Conservation (phyloP, 2,329 filamentous ascomycete genomes). For the Ampelomyces quisqualis region DNA sequence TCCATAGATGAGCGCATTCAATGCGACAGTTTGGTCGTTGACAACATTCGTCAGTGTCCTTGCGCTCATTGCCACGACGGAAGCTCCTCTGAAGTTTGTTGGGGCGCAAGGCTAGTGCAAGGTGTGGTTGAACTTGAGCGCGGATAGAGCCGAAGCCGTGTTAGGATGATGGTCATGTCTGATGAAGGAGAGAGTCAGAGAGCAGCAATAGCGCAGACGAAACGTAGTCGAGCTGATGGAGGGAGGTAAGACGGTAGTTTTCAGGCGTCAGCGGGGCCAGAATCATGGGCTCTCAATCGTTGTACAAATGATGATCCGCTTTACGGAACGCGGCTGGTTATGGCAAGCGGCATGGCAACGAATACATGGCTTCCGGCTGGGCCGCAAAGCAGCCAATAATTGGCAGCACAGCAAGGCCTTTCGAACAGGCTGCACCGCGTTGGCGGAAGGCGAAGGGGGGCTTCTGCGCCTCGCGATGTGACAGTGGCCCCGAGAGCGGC, state of each 20-base stretch:
- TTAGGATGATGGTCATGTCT: constrained; percentile 31
- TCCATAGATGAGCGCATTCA: constrained; percentile 54
- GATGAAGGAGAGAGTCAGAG: constrained; percentile 12
- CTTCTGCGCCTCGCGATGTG: constrained; percentile 27
- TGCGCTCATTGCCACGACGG: constrained; percentile 35
- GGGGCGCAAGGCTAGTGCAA: background rate
- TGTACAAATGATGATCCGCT: constrained; percentile 30
- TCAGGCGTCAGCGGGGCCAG: constrained; percentile 38
- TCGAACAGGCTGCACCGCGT: constrained; percentile 22
- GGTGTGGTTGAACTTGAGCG: constrained; percentile 17
- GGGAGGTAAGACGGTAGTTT: constrained; percentile 27
- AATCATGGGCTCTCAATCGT: constrained; percentile 30
- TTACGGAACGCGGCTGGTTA: constrained; percentile 21
- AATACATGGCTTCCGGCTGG: constrained; percentile 34
- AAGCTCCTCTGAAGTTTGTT: background rate
- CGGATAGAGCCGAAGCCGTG: constrained; percentile 14
- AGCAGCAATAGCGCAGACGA: constrained; percentile 9
- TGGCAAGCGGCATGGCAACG: constrained; percentile 40
- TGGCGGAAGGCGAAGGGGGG: constrained; percentile 22
- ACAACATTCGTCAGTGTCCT: constrained; percentile 46
- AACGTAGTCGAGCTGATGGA: constrained; percentile 16
- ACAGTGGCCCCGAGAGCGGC: constrained; percentile 26
- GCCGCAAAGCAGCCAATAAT: constrained; percentile 33
- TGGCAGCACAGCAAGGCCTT: constrained; percentile 12
- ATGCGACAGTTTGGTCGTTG: constrained; percentile 47